Conservation (phyloP, 192 early-diverging fungal genomes). For the Podila minutissima region DNA sequence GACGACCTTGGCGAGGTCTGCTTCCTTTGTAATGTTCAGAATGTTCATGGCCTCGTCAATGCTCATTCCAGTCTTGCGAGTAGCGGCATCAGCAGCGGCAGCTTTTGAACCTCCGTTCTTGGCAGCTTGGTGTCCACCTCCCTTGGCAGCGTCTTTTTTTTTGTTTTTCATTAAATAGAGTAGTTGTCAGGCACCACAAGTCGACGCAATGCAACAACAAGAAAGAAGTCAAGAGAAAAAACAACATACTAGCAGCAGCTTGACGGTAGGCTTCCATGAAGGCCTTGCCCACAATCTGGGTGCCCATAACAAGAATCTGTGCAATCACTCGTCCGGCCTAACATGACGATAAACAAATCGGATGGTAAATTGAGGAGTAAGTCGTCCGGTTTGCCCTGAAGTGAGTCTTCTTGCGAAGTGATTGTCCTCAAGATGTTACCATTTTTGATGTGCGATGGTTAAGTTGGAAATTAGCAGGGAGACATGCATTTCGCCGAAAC, state of each 20-base stretch:
- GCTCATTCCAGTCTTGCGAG: conserved; percentile 82
- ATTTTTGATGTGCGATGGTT: no score
- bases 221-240: neutral
- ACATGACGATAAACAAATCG: neutral
- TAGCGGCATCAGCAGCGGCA: conserved; percentile 74
- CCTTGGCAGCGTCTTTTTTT: conserved; percentile 68
- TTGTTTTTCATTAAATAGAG: neutral
- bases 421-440: neutral
- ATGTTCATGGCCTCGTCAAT: conserved; percentile 93
- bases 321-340: conserved; percentile 77
- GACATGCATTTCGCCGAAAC: no score
- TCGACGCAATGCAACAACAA: neutral
- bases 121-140: conserved; percentile 70
- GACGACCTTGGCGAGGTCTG: conserved; percentile 59
- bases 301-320: conserved; percentile 80
- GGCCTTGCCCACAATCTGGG: conserved; percentile 88
- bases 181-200: neutral
- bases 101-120: conserved; percentile 57
- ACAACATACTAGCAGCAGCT: conserved; percentile 80
- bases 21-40: conserved; percentile 81
- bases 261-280: conserved; percentile 94
- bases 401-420: neutral
- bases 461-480: no score
- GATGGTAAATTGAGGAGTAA: neutral
- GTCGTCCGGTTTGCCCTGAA: neutral